phyloP scores from a whole-genome alignment of 139 green algal species.

The Gonium pectorale region DNA sequence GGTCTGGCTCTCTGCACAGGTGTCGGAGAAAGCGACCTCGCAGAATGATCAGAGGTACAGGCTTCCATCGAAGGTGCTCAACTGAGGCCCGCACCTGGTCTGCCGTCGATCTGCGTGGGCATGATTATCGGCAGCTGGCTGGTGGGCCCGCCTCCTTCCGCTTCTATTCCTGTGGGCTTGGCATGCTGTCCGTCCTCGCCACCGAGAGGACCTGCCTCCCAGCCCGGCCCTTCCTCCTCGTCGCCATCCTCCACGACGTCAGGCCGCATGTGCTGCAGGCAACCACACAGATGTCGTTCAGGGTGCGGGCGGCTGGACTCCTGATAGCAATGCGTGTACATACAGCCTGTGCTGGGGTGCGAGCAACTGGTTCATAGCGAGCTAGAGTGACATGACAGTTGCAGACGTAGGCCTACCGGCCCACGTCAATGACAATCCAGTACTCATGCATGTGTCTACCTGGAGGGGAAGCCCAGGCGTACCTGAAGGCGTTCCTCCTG shows the following conservation, averaged over 20 bases:
- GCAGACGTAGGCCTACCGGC: neutral
- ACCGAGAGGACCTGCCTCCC: neutral
- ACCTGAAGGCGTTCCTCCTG: slow-evolving; percentile 14
- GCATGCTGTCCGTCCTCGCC: neutral
- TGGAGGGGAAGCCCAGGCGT: no score
- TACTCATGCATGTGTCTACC: no score
- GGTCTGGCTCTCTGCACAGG: neutral
- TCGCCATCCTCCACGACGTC: slow-evolving; percentile 34
- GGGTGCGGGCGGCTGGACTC: no score
- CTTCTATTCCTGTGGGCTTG: slow-evolving; percentile 7
- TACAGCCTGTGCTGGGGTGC: neutral
- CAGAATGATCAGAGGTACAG: neutral
- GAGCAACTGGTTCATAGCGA: neutral
- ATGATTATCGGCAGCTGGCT: slow-evolving; percentile 34
- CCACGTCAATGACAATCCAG: neutral
- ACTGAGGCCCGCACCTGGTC: neutral
- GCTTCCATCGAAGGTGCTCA: neutral
- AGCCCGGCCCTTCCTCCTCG: neutral
- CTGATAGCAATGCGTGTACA: no score
- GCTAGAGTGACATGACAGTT: neutral
- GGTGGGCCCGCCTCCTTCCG: neutral
- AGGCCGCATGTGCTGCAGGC: slow-evolving; percentile 36
- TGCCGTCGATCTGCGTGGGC: slow-evolving; percentile 43
- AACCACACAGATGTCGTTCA: neutral
- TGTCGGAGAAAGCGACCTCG: neutral